Evolutionary conservation across 1,284 basidiomycete genomes (phyloP).

Genomic region (Moesziomyces sp.): DNA sequence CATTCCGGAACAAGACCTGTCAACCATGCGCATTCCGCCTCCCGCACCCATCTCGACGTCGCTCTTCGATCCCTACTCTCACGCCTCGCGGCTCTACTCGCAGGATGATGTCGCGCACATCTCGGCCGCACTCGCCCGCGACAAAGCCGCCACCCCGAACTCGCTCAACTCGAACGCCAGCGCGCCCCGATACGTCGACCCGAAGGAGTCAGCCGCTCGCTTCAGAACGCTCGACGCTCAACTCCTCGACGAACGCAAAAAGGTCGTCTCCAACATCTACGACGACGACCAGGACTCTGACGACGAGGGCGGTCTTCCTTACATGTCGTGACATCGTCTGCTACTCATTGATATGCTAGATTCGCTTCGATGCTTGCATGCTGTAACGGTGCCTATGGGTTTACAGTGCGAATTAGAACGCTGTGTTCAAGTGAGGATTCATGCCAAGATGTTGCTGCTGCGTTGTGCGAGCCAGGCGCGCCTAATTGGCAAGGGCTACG

Average conservation of each 20-base stretch:
- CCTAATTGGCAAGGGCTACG: too few species aligned
- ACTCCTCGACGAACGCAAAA: constrained; percentile 29
- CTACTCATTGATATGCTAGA: background rate
- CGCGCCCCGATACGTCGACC: constrained; percentile 32
- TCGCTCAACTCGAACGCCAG: constrained; percentile 11
- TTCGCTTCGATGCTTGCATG: too few species aligned
- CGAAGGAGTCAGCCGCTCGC: constrained; percentile 25
- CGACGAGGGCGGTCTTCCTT: constrained; percentile 31
- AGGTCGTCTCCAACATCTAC: constrained; percentile 15
- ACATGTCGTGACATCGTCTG: constrained; percentile 25
- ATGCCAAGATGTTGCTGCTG: too few species aligned
- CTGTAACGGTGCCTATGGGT: too few species aligned
- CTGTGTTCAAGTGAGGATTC: too few species aligned
- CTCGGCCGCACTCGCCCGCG: constrained; percentile 3
- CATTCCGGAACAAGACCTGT: constrained; percentile 11
- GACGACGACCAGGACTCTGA: constrained; percentile 18
- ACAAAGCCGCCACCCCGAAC: constrained; percentile 9
- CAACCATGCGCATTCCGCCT: constrained; percentile 27
- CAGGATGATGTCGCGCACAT: constrained; percentile 13
- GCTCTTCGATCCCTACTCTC: constrained; percentile 37
- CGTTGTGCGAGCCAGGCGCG: too few species aligned
- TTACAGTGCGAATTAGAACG: too few species aligned
- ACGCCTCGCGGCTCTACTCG: constrained; percentile 29
- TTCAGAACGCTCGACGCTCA: constrained; percentile 36
- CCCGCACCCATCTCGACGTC: constrained; percentile 25